Conservation (phyloP, 352 stramenopile species). For the Phytophthora tentaculata region DNA sequence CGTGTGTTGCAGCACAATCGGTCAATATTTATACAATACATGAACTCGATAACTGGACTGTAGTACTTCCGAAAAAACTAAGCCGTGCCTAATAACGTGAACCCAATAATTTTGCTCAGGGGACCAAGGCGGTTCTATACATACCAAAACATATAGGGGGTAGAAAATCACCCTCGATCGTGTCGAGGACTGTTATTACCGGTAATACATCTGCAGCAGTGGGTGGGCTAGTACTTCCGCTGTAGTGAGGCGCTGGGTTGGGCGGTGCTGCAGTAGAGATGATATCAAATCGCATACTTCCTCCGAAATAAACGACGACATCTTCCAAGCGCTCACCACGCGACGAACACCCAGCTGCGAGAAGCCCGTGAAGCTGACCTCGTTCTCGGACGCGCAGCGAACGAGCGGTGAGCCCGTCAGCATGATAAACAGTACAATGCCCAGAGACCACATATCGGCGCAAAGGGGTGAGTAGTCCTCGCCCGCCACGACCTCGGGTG, state of each 20-base stretch:
- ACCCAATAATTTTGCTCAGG: too few species aligned
- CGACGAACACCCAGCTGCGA: conserved; percentile 43
- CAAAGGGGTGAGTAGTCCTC: conserved; percentile 33
- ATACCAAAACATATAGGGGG: too few species aligned
- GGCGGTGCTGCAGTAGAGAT: conserved; percentile 30
- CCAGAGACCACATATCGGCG: conserved; percentile 71
- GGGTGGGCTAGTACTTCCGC: not conserved
- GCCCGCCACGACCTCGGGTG: conserved; percentile 60
- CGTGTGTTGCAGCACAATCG: too few species aligned
- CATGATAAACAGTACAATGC: conserved; percentile 75
- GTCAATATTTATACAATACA: too few species aligned
- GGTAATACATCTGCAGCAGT: not conserved
- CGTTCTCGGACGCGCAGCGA: conserved; percentile 29
- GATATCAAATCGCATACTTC: conserved; percentile 34
- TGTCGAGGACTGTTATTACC: too few species aligned
- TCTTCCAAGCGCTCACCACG: conserved; percentile 57
- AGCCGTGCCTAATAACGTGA: too few species aligned
- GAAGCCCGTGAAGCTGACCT: conserved; percentile 41
- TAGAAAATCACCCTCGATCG: too few species aligned
- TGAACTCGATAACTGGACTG: too few species aligned
- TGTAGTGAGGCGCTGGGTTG: not conserved
- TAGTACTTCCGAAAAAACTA: too few species aligned
- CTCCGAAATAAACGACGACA: conserved; percentile 35
- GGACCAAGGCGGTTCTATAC: too few species aligned
- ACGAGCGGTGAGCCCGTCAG: conserved; percentile 55